Base-by-base conservation (phyloP, 2,329 filamentous ascomycete species). In the Verticillium longisporum region DNA sequence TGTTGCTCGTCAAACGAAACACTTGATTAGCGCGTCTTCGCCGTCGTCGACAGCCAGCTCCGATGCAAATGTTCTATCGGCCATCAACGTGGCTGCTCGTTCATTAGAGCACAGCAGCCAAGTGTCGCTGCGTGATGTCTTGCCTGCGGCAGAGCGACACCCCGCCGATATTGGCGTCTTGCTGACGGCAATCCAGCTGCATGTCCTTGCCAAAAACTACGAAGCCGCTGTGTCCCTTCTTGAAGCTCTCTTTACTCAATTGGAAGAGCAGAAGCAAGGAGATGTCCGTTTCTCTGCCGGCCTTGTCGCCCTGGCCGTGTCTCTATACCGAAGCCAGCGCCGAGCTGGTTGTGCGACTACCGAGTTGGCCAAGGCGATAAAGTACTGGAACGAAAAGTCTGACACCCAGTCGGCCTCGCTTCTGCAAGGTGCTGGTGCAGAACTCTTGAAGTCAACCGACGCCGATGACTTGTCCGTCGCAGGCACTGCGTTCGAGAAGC, bases 281-380 rank as follows among this genome's bases (percentile, higher is more conserved):
- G 87, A 92, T 67, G 84, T 89, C 32, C 88, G 93, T 11, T 95
- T 88, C 72, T 88, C 91, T 32, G 94, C 95, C 0, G 94, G 94
- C 2, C 80, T 99, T 1, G 83, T 98, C 33, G 92, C 91, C 0
- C 80, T 94, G 1, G 80, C 90, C 3, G 88, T 96, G 10, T 87
- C 90, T 2, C 80, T 99, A 0, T 95, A 97, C 74, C 85, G 86
- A 67, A 78, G 82, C 2, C 88, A 95, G 72, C 88, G 89, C 45
- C 89, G 92, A 37, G 88, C 88, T 66, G 78, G 81, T 31, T 87
- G 90, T 34, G 86, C 90, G 63, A 90, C 90, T 64, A 75, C 79
- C 6, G 90, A 95, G 70, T 80, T 98, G 18, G 85, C 87, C 62
- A 90, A 89, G 73, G 92, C 94, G 18, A 91, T 92, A 11, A 79